Percentiles rank a stretch among this genome's conserved stretches.
Evolutionary conservation across 352 stramenopile species (phyloP).

Genomic region (Hyaloperonospora brassicae): DNA sequence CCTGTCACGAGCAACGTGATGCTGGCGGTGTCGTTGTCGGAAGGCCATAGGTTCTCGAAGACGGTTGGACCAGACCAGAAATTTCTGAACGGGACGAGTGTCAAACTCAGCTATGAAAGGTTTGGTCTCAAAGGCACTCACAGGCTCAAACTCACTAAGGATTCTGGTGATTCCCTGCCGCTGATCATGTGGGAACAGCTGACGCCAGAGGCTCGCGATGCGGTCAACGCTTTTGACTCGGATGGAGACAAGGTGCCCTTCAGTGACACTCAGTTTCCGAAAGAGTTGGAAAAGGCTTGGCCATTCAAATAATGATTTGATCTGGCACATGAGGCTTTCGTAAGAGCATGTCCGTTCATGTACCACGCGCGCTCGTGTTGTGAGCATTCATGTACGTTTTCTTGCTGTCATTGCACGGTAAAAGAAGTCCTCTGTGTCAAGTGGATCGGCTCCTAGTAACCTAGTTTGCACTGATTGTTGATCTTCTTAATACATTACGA

Average conservation of each 20-base stretch:
- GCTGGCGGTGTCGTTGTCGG: too few relatives aligned
- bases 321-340: too few relatives aligned
- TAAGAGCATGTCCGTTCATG: too few relatives aligned
- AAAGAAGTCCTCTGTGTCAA: too few relatives aligned
- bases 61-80: constrained; percentile 2
- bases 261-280: constrained; percentile 10
- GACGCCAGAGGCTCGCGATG: constrained; percentile 9
- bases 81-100: constrained; percentile 6
- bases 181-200: constrained; percentile 20
- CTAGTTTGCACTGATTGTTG: too few relatives aligned
- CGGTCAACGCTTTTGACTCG: constrained; percentile 9
- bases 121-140: constrained; percentile 5
- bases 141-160: constrained; percentile 2
- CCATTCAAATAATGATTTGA: too few relatives aligned
- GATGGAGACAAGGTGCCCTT: constrained; percentile 9
- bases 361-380: too few relatives aligned
- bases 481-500: too few relatives aligned
- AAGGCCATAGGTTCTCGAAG: constrained; percentile 3
- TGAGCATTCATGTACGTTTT: too few relatives aligned
- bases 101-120: constrained; percentile 13
- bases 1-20: too few relatives aligned
- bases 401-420: too few relatives aligned
- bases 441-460: too few relatives aligned
- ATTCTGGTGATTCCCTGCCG: constrained; percentile 10
- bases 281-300: constrained; percentile 9